Percentiles rank a stretch among this genome's conserved stretches.
phyloP scores from a whole-genome alignment of 2,329 filamentous ascomycete species.

The Hypoxylon sp. region DNA sequence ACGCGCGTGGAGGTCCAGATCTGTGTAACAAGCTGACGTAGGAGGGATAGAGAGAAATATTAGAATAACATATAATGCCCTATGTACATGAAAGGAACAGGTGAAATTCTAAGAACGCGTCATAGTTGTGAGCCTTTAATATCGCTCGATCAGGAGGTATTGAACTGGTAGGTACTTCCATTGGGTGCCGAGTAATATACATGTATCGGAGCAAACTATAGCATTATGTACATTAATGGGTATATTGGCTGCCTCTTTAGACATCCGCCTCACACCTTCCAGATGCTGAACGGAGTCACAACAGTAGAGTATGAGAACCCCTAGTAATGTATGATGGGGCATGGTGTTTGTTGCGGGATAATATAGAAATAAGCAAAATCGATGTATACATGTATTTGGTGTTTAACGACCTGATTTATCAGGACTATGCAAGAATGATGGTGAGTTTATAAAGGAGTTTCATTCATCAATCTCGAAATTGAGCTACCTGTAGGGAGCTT shows the following conservation, averaged over 20 bases:
- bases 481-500: too few species aligned
- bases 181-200: neutral
- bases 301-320: neutral
- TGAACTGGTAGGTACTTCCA: neutral
- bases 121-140: neutral
- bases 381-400: too few species aligned
- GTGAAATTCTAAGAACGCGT: neutral
- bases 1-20: conserved; percentile 12
- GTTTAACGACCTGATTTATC: too few species aligned
- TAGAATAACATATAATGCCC: neutral
- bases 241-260: neutral
- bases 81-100: neutral
- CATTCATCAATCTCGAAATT: too few species aligned
- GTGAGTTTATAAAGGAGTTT: too few species aligned
- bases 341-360: too few species aligned
- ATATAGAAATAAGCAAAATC: too few species aligned
- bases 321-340: too few species aligned
- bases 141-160: neutral
- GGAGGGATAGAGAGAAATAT: conserved; percentile 6
- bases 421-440: too few species aligned
- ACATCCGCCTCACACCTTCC: neutral
- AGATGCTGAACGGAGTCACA: neutral
- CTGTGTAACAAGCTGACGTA: neutral
- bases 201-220: neutral
- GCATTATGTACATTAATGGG: neutral